phyloP scores from a whole-genome alignment of 768 basidiomycete genomes.

The Lentinula edodes region DNA sequence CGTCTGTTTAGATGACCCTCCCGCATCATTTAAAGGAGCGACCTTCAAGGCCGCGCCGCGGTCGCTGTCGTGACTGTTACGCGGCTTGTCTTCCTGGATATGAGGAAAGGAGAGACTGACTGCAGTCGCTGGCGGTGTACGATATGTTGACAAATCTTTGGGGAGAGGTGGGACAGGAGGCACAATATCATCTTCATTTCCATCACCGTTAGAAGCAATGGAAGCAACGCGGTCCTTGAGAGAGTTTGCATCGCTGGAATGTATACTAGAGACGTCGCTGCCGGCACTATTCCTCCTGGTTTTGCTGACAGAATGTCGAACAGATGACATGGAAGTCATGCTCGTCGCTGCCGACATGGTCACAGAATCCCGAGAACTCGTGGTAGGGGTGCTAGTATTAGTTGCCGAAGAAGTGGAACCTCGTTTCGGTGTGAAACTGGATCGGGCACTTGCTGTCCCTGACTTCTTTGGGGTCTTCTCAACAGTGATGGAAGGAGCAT shows the following conservation, averaged over 20 bases:
- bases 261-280: conserved; percentile 76
- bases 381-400: conserved; percentile 70
- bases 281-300: conserved; percentile 77
- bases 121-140: conserved; percentile 61
- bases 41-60: conserved; percentile 19
- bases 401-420: conserved; percentile 88
- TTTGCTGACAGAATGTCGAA: conserved; percentile 66
- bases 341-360: conserved; percentile 76
- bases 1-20: conserved; percentile 42
- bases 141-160: conserved; percentile 79
- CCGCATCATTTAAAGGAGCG: conserved; percentile 17
- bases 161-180: conserved; percentile 92
- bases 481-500: conserved; percentile 28
- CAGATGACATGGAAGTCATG: conserved; percentile 73
- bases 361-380: conserved; percentile 85
- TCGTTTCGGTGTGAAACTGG: conserved; percentile 81
- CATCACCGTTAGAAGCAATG: conserved; percentile 54
- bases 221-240: conserved; percentile 66
- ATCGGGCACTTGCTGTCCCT: conserved; percentile 48
- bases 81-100: conserved; percentile 37
- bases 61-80: conserved; percentile 39
- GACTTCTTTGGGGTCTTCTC: conserved; percentile 72
- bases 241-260: conserved; percentile 59
- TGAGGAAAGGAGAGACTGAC: conserved; percentile 46
- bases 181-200: conserved; percentile 58